These are phyloP conservation scores for Mytilinidion resinicola DNA, from an alignment of 495 filamentous ascomycete genomes.

Conservation along the genomic window DNA sequence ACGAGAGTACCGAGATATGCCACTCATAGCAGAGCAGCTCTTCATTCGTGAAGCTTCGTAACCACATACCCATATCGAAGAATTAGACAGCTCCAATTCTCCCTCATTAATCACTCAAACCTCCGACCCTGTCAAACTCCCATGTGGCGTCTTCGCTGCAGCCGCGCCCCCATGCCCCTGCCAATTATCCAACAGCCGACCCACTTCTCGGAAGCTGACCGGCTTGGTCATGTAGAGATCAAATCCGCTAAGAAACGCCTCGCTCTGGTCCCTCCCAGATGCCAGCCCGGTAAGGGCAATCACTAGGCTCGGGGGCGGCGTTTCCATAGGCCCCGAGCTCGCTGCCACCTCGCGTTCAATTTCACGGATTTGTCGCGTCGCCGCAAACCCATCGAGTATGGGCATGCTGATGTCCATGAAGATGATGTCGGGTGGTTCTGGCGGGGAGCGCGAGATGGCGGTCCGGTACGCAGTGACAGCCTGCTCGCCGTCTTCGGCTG, in stretches of 20 bases:
- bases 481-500: not conserved
- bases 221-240: constrained; percentile 11
- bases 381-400: constrained; percentile 16
- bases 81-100: too few relatives aligned
- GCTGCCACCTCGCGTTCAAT: not conserved
- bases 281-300: constrained; percentile 8
- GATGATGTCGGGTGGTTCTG: constrained; percentile 5
- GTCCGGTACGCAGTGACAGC: constrained; percentile 4
- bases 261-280: constrained; percentile 1
- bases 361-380: constrained; percentile 9
- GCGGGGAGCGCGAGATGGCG: constrained; percentile 5
- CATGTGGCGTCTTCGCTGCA: not conserved
- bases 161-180: constrained; percentile 3
- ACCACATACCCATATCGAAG: too few relatives aligned
- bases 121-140: not conserved
- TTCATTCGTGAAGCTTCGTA: too few relatives aligned
- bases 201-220: constrained; percentile 8
- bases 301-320: not conserved
- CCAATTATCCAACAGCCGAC: constrained; percentile 9
- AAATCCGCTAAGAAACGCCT: constrained; percentile 4
- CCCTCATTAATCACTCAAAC: not conserved
- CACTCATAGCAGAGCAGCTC: too few relatives aligned
- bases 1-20: too few relatives aligned
- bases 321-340: not conserved
- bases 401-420: constrained; percentile 28